A percentile compares a stretch with the other conserved stretches of the same genome.
Evolutionary conservation across 805 yeast species (phyloP).

Genomic region (Nematodospora valgi): DNA sequence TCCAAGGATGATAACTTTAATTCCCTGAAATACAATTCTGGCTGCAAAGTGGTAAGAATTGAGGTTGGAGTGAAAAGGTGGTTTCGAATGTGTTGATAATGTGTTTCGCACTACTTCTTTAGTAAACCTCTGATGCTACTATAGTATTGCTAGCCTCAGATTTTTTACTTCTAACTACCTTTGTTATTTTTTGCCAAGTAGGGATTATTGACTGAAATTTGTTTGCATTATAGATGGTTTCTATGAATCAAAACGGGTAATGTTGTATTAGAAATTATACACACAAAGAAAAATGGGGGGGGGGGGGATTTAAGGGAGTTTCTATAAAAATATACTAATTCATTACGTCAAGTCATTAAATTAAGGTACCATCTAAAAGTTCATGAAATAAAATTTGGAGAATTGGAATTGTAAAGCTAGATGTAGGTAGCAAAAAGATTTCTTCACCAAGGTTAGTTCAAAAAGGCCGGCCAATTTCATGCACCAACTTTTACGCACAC

Average conservation of each 20-base stretch:
- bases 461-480: slow-evolving; percentile 1
- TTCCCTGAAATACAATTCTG: too few species aligned
- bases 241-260: slow-evolving; percentile 5
- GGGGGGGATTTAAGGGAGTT: slow-evolving; percentile 8
- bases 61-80: too few species aligned
- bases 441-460: slow-evolving; percentile 2
- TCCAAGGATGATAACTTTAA: too few species aligned
- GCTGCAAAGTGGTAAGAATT: too few species aligned
- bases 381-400: too few species aligned
- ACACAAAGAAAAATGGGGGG: slow-evolving; percentile 1
- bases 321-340: slow-evolving; percentile 7
- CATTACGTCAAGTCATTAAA: slow-evolving; percentile 9
- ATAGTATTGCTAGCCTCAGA: too few species aligned
- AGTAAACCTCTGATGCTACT: too few species aligned
- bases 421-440: not conserved
- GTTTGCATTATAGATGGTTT: not conserved
- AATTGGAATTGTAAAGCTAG: not conserved
- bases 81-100: slow-evolving; percentile 6
- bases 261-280: slow-evolving; percentile 1
- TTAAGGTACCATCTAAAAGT: slow-evolving; percentile 7
- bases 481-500: slow-evolving; percentile 1
- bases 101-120: not conserved
- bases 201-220: too few species aligned
- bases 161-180: too few species aligned
- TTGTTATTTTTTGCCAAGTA: too few species aligned